Evolutionary conservation across 352 stramenopile genomes (phyloP).

Genomic region (Phytophthora lateralis): DNA sequence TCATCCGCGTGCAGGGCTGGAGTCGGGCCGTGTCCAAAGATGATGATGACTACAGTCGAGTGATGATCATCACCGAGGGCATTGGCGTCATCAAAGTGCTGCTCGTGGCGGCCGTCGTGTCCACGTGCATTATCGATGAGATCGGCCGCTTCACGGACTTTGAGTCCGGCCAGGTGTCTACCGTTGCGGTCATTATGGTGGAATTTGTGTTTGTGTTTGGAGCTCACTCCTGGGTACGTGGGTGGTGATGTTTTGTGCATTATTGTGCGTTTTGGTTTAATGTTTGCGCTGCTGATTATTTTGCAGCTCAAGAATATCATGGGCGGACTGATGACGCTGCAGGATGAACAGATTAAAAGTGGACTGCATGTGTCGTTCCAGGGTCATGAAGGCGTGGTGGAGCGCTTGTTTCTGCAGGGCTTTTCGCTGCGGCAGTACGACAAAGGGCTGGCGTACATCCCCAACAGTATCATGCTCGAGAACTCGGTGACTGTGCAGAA

Average conservation of each 20-base stretch:
- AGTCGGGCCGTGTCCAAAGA: conserved; percentile 66
- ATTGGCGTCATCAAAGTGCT: conserved; percentile 87
- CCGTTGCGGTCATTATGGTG: conserved; percentile 77
- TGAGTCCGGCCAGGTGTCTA: conserved; percentile 80
- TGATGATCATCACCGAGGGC: conserved; percentile 89
- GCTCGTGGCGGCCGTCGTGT: conserved; percentile 81
- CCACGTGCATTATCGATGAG: conserved; percentile 85
- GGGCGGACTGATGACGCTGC: conserved; percentile 76
- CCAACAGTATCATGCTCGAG: conserved; percentile 79
- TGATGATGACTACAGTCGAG: conserved; percentile 84
- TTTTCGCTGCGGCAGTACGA: conserved; percentile 86
- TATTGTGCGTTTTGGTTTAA: conserved; percentile 6
- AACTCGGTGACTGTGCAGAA: conserved; percentile 75
- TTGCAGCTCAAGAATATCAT: conserved; percentile 86
- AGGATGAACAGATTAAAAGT: conserved; percentile 86
- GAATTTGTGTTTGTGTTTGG: conserved; percentile 84
- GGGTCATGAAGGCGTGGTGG: conserved; percentile 80
- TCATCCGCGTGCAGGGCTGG: conserved; percentile 85
- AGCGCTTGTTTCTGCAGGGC: conserved; percentile 81
- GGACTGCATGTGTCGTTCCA: conserved; percentile 75
- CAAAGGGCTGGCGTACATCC: conserved; percentile 81
- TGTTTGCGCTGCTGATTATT: background rate
- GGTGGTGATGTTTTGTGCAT: background rate
- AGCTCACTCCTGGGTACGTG: conserved; percentile 78
- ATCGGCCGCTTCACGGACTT: conserved; percentile 82